Base-by-base conservation (phyloP, 169 alveolate species). In the Plasmodium malariae region DNA sequence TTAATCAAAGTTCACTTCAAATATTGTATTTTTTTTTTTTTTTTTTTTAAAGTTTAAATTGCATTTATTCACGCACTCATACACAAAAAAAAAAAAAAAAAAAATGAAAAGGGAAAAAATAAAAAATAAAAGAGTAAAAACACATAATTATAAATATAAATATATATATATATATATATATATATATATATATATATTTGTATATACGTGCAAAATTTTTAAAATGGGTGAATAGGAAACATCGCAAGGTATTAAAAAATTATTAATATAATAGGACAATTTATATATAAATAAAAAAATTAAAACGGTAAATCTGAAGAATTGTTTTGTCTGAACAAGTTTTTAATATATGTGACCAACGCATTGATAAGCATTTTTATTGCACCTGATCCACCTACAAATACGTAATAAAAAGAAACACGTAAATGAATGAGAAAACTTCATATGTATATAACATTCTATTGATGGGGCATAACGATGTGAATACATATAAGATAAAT, bases 251-350 rank as follows among this genome's bases (percentile, higher is more conserved):
- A 48, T 62, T 30, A 63, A 57, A 51, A 45, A 68, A 54, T 5
- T 19, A 55, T 21, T 3, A 11, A 19, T 12, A 14, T 17, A 28
- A 32, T 0, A 11, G 21, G 34, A 17, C 0, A 17, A 68, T 17
- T 34, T 17, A 69, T 9, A 78, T 3, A 78, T 1, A 34, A 30
- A 60, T 40, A 12, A 1, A 4, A 40, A 83, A 26, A 19, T 87
- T 87, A 74, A 73, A 87, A 87, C 14, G 92, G 92, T 30, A 73
- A 55, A 24, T 74, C 88, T 51, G 92, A 74, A 21, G 92, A 69
- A 74, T 87, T 73, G n/a, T 59, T 60, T 74, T 70, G 60, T 17
- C 80, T 37, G 34, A 73, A 74, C 60, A 74, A 36, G n/a, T 68
- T 62, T 26, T 67, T 87, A 37, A 74, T 51, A 55, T 87, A 87